Evolutionary conservation across 2,329 filamentous ascomycete species (phyloP).

Genomic region (Diaporthe sp.): DNA sequence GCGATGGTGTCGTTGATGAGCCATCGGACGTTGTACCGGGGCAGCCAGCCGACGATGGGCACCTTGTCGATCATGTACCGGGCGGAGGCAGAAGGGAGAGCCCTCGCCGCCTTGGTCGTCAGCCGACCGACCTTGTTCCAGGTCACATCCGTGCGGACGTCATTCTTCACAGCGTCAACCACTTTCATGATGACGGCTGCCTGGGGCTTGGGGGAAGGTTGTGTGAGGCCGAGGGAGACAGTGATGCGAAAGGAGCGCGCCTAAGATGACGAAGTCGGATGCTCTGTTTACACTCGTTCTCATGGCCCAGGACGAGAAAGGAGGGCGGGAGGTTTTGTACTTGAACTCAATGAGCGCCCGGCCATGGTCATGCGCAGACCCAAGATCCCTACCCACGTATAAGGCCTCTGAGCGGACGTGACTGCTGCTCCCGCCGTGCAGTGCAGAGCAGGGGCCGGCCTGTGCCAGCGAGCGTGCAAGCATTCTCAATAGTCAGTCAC

Average conservation of each 20-base stretch:
- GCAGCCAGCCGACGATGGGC: constrained; percentile 74
- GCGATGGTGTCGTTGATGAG: constrained; percentile 73
- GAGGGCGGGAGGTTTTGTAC: constrained; percentile 28
- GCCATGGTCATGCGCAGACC: constrained; percentile 15
- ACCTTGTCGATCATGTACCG: constrained; percentile 73
- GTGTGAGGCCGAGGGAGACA: neutral
- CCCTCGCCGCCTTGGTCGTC: constrained; percentile 48
- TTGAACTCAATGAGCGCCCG: neutral
- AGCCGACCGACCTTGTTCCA: constrained; percentile 52
- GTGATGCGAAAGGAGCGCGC: neutral
- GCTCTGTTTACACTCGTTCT: neutral
- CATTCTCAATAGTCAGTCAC: neutral
- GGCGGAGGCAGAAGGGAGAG: constrained; percentile 65
- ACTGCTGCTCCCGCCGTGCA: constrained; percentile 21
- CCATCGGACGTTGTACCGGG: constrained; percentile 73
- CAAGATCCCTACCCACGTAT: constrained; percentile 16
- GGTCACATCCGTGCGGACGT: constrained; percentile 55
- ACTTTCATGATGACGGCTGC: constrained; percentile 43
- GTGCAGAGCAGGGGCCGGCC: constrained; percentile 20
- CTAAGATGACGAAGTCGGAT: neutral
- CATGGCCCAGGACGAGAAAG: neutral
- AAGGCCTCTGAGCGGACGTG: neutral
- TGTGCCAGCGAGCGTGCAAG: neutral
- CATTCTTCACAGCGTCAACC: constrained; percentile 48
- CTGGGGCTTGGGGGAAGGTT: neutral